Base-by-base conservation (phyloP, 106 monocot species). In the Ottelia alismoides region DNA sequence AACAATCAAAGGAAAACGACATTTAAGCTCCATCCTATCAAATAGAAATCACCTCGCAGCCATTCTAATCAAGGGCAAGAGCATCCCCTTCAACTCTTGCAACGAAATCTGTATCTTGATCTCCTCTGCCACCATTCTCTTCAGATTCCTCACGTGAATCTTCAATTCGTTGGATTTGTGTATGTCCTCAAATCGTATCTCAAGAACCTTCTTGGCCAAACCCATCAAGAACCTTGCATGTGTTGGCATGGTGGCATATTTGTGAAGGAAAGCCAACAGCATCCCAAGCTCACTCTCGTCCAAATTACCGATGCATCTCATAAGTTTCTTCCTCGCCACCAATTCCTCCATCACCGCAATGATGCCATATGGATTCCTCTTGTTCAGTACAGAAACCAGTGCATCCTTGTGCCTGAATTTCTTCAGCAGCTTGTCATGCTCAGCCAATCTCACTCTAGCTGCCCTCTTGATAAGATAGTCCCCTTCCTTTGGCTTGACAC, bases 1-100 rank as follows among this genome's bases (percentile, higher is more conserved):
- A n/a, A n/a, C n/a, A n/a, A n/a, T n/a, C n/a, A n/a, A n/a, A n/a
- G n/a, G n/a, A n/a, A n/a, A n/a, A n/a, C n/a, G n/a, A n/a, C n/a
- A n/a, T n/a, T n/a, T n/a, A n/a, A n/a, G n/a, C n/a, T n/a, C n/a
- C n/a, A n/a, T n/a, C n/a, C n/a, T n/a, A n/a, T n/a, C n/a, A n/a
- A n/a, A n/a, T n/a, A n/a, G n/a, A 43, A 43, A 56, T 85, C 57
- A 98, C 73, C 77, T 82, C 54, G 77, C 85, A 55, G 85, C 74
- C 63, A 98, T 69, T 25, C 58, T 72, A 58, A 89, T 73, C 53
- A 98, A 63, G 46, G 96, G 89, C 0, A 87, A 96, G 22, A 96
- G 76, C 76, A 96, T 89, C 30, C 96, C 89, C 64, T 98, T 83
- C 65, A 98, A 79, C 60, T 89, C 85, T 61, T 68, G 82, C 82